Conservation (phyloP, 2,329 filamentous ascomycete species). For the Penicillium decumbens region DNA sequence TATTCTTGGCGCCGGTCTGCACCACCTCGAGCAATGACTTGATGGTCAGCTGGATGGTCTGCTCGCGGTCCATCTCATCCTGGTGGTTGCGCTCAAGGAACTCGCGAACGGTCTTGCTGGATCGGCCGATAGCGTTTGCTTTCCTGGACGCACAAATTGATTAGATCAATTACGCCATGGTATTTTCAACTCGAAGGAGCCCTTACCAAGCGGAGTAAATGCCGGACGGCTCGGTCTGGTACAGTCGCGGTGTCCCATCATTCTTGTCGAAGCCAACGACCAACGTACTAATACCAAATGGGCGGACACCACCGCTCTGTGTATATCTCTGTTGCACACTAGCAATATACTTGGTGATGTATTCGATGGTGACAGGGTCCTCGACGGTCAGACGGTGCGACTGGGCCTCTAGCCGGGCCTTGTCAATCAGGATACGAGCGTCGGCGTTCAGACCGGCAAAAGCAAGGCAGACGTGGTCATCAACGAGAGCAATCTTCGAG, state of each 20-base stretch:
- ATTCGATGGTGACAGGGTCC: slow-evolving; percentile 95
- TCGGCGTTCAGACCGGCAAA: slow-evolving; percentile 98
- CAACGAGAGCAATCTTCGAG: slow-evolving; percentile 94
- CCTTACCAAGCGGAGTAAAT: slow-evolving; percentile 97
- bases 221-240: slow-evolving; percentile 98
- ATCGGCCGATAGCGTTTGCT: slow-evolving; percentile 96
- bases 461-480: slow-evolving; percentile 92
- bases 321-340: slow-evolving; percentile 98
- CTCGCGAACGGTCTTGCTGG: slow-evolving; percentile 97
- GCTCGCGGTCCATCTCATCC: slow-evolving; percentile 92
- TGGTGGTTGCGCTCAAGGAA: slow-evolving; percentile 99
- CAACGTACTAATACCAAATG: slow-evolving; percentile 97
- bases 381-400: slow-evolving; percentile 96
- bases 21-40: slow-evolving; percentile 98
- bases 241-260: slow-evolving; percentile 80
- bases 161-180: neutral
- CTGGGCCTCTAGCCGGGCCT: slow-evolving; percentile 93
- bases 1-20: slow-evolving; percentile 98
- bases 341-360: slow-evolving; percentile 98
- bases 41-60: slow-evolving; percentile 93
- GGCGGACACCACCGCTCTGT: slow-evolving; percentile 93
- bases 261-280: slow-evolving; percentile 98
- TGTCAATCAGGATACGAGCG: slow-evolving; percentile 95
- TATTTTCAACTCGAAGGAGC: neutral
- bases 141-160: slow-evolving; percentile 60